Conservation (phyloP, 768 basidiomycete species). For the Hericium rajendrae region DNA sequence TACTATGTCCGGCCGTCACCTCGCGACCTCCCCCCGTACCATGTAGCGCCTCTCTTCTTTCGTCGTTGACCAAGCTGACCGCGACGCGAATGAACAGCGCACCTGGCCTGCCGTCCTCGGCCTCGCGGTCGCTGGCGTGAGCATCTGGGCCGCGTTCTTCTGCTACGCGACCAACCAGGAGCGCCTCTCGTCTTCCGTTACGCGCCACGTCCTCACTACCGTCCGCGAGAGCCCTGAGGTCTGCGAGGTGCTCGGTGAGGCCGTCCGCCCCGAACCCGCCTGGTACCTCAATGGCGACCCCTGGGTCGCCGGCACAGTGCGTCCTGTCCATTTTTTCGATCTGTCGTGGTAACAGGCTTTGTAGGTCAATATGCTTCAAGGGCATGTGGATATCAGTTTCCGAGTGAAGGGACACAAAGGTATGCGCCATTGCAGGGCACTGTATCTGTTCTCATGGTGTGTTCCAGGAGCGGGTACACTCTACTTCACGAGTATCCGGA, state of each 20-base stretch:
- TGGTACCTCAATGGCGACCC: slow-evolving; percentile 78
- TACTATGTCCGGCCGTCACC: slow-evolving; percentile 34
- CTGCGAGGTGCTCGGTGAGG: slow-evolving; percentile 50
- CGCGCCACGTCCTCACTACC: slow-evolving; percentile 53
- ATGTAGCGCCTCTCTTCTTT: slow-evolving; percentile 19
- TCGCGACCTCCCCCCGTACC: slow-evolving; percentile 34
- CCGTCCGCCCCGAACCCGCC: slow-evolving; percentile 51
- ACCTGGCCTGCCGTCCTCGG: slow-evolving; percentile 53
- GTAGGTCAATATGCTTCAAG: slow-evolving; percentile 65
- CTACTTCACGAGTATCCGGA: slow-evolving; percentile 78
- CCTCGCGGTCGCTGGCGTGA: slow-evolving; percentile 40
- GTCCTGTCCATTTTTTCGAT: slow-evolving; percentile 18
- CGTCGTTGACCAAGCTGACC: neutral
- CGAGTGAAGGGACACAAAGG: slow-evolving; percentile 66
- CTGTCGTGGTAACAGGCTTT: neutral
- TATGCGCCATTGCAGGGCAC: slow-evolving; percentile 16
- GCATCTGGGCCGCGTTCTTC: slow-evolving; percentile 62
- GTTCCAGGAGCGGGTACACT: slow-evolving; percentile 57
- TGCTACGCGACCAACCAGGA: slow-evolving; percentile 68
- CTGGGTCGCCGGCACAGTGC: slow-evolving; percentile 55
- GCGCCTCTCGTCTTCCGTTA: slow-evolving; percentile 65
- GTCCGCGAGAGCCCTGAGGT: slow-evolving; percentile 44
- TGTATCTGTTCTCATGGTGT: neutral
- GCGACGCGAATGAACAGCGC: slow-evolving; percentile 12
- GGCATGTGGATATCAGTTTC: slow-evolving; percentile 71